Conservation (phyloP, 129 eudicot genomes). For the Solidago caesia region DNA sequence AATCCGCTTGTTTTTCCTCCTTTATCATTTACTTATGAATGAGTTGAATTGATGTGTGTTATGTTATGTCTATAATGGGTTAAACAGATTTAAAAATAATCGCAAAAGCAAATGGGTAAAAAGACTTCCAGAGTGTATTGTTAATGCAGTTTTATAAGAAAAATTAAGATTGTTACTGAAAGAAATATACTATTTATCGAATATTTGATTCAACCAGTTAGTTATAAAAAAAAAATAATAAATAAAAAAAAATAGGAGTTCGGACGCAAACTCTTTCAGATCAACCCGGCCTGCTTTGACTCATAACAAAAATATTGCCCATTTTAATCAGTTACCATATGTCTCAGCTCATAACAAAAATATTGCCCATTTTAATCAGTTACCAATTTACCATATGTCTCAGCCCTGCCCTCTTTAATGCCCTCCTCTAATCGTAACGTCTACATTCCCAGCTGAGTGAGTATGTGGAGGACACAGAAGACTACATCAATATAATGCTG, state of each 20-base stretch:
- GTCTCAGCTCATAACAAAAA: not conserved
- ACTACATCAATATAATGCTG: constrained; percentile 9
- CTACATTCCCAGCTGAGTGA: not conserved
- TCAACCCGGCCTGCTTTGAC: not conserved
- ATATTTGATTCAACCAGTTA: no score
- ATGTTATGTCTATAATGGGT: no score
- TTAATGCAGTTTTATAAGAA: no score
- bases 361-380: not conserved
- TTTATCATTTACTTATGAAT: no score
- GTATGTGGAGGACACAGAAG: constrained; percentile 13
- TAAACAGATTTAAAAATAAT: no score
- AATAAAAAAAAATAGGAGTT: not conserved
- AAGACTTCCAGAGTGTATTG: no score
- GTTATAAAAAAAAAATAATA: not conserved
- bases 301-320: not conserved
- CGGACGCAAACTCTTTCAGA: not conserved
- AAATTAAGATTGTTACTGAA: no score
- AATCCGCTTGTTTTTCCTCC: no score
- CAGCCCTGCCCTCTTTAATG: no score
- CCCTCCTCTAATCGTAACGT: not conserved
- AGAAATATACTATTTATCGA: no score
- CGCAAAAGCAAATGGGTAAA: no score
- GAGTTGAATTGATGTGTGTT: no score
- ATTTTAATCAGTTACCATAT: not conserved
- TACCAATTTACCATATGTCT: not conserved